Base-by-base conservation (phyloP, 2,329 filamentous ascomycete species). In the Nakataea oryzae region DNA sequence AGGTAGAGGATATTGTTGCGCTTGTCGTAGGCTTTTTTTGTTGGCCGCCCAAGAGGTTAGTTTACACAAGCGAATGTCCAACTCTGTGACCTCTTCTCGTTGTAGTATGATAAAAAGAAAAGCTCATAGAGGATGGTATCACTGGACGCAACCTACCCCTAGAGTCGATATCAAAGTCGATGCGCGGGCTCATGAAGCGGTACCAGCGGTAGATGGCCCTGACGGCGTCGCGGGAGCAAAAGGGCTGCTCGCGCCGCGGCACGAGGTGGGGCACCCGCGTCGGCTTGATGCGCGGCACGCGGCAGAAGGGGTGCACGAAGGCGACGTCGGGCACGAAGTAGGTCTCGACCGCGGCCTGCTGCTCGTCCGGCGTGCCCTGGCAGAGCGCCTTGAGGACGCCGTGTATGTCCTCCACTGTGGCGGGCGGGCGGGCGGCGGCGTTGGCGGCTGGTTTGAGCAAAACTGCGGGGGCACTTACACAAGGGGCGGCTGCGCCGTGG, bases 151-250 rank as follows among this genome's bases (percentile, higher is more conserved):
- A 50, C 74, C 55, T 70, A 83, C 82, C 78, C 56, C 74, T 73
- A 3, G 80, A 82, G 65, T 91, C 82, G 24, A 96, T 78, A 1
- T 81, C 75, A 14, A 93, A 75, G 56, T 86, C 80, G 66, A 95
- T 89, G 24, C 79, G 77, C 0, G 92, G 92, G 64, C 86, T 91
- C 70, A 96, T 78, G 66, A 93, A 88, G 70, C 91, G 90, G 74
- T 96, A 93, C 89, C 89, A 93, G 54, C 86, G 84, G 70, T 91
- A 96, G 62, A 96, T 87, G 67, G 81, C 79, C 58, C 82, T 76
- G 24, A 96, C 79, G 7, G 90, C 71, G 74, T 80, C 85, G 56
- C 90, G 81, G 12, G 89, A 93, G 65, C 87, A 83, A 28, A 83
- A 62, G 1, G 69, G 67, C 9, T 74, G 72, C 0, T 77, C 66